These are phyloP conservation scores for Metarhizium album DNA, from an alignment of 2,329 filamentous ascomycete genomes.

Conservation along the genomic window DNA sequence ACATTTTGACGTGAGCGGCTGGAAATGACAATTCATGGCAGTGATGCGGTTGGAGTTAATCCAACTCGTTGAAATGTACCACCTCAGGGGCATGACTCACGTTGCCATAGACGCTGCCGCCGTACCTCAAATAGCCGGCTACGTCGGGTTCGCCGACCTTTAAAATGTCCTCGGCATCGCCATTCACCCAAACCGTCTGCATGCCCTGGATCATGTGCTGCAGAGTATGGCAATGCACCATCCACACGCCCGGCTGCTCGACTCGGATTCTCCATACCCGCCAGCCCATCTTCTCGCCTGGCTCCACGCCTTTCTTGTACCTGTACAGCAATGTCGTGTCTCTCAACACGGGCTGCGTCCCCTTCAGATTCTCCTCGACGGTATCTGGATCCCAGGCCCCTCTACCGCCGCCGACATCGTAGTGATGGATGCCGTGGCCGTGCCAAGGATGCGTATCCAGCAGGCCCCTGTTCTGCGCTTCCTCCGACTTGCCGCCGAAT, in stretches of 20 bases:
- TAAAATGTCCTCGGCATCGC: conserved; percentile 12
- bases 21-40: not conserved
- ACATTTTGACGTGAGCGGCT: not conserved
- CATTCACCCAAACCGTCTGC: conserved; percentile 18
- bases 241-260: conserved; percentile 39
- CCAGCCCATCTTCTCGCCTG: conserved; percentile 41
- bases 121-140: conserved; percentile 31
- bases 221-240: conserved; percentile 50
- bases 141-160: conserved; percentile 20
- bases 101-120: conserved; percentile 35
- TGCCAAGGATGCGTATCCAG: conserved; percentile 11
- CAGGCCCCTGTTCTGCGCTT: conserved; percentile 15
- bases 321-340: conserved; percentile 46
- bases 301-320: conserved; percentile 30
- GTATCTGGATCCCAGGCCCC: conserved; percentile 6
- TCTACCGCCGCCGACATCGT: conserved; percentile 9
- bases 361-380: conserved; percentile 3
- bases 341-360: conserved; percentile 21
- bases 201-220: conserved; percentile 45
- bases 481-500: conserved; percentile 20
- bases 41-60: not conserved
- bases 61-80: conserved; percentile 6
- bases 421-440: conserved; percentile 9
- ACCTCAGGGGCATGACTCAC: conserved; percentile 6
- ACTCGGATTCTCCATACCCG: conserved; percentile 45